Evolutionary conservation across 495 filamentous ascomycete species (phyloP).

Genomic region (Cladorrhinum samala): DNA sequence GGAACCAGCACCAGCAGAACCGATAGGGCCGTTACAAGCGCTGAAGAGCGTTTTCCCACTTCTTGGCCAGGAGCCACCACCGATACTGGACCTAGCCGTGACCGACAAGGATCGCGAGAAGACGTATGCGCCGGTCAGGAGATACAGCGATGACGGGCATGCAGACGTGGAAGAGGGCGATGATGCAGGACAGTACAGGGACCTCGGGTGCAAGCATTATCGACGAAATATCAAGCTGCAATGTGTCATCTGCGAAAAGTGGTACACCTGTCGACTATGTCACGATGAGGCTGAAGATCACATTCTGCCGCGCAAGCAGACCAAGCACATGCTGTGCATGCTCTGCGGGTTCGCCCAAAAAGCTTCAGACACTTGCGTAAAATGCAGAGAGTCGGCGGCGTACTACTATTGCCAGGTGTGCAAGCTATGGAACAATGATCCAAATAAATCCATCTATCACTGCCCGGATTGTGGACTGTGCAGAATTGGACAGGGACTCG

Average conservation of each 20-base stretch:
- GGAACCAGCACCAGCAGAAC: conserved; percentile 21
- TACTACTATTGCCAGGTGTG: conserved; percentile 92
- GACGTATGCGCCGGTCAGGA: conserved; percentile 51
- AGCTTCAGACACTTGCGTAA: conserved; percentile 66
- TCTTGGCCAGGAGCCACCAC: conserved; percentile 22
- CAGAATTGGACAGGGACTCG: conserved; percentile 80
- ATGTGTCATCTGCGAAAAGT: conserved; percentile 79
- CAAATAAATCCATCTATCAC: conserved; percentile 89
- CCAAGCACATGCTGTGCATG: conserved; percentile 98
- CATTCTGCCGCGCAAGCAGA: conserved; percentile 69
- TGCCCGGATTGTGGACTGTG: conserved; percentile 96
- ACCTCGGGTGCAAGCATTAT: conserved; percentile 86
- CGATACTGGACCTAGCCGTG: conserved; percentile 60
- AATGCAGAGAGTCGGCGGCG: conserved; percentile 72
- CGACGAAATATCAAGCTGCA: conserved; percentile 92
- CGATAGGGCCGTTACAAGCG: conserved; percentile 20
- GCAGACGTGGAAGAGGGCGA: conserved; percentile 23
- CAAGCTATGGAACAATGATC: conserved; percentile 95
- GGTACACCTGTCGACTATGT: conserved; percentile 95
- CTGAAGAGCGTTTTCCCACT: conserved; percentile 40
- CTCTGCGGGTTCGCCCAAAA: conserved; percentile 80
- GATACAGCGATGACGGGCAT: conserved; percentile 10
- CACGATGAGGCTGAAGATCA: conserved; percentile 87
- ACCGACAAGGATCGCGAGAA: conserved; percentile 64
- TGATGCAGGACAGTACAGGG: conserved; percentile 41